Percentiles rank a stretch among this genome's conserved stretches.
phyloP scores from a whole-genome alignment of 495 filamentous ascomycete species.

The Cryomyces antarcticus region DNA sequence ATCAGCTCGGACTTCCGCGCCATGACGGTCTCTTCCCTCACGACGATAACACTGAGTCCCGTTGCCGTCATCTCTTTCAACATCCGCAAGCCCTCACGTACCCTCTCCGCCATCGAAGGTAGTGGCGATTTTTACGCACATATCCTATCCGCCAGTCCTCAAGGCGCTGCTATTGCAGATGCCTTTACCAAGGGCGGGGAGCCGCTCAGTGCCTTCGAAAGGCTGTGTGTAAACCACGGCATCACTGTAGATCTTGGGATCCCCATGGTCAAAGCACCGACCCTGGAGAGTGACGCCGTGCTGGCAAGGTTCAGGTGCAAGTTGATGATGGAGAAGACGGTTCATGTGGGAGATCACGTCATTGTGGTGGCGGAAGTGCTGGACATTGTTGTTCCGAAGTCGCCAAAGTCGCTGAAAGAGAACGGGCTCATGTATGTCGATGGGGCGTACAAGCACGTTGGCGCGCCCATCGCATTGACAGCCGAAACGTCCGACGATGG shows the following conservation, averaged over 20 bases:
- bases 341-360: slow-evolving; percentile 31
- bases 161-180: slow-evolving; percentile 10
- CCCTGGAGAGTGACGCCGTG: slow-evolving; percentile 17
- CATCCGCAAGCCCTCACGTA: slow-evolving; percentile 51
- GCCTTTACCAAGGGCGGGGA: slow-evolving; percentile 10
- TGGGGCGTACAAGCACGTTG: neutral
- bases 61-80: slow-evolving; percentile 62
- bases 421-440: slow-evolving; percentile 3
- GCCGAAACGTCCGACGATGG: too few species aligned
- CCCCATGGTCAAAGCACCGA: neutral
- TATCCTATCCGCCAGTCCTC: slow-evolving; percentile 10
- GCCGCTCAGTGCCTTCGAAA: too few species aligned
- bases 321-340: slow-evolving; percentile 11
- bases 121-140: slow-evolving; percentile 8
- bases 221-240: too few species aligned
- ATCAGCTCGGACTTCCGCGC: slow-evolving; percentile 22
- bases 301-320: slow-evolving; percentile 23
- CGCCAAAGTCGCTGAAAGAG: neutral
- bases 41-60: slow-evolving; percentile 46
- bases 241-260: too few species aligned
- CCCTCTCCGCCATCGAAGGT: slow-evolving; percentile 34
- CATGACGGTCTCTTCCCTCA: slow-evolving; percentile 74
- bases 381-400: neutral
- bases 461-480: neutral
- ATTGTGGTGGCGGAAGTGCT: slow-evolving; percentile 33